These are phyloP conservation scores for Microcos paniculata DNA, from an alignment of 345 rosid species.

Conservation along the genomic window DNA sequence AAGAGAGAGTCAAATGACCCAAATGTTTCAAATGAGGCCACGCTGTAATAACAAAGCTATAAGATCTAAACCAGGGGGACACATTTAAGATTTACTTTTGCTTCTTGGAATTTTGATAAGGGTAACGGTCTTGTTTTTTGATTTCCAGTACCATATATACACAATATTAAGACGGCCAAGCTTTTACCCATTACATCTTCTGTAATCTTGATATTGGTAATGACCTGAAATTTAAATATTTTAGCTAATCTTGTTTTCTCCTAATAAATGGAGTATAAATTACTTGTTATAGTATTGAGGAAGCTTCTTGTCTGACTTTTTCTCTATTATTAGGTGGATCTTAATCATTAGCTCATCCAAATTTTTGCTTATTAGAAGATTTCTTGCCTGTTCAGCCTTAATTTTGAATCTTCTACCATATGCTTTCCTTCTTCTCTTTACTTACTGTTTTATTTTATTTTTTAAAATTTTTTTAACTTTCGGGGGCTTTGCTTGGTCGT, in stretches of 20 bases:
- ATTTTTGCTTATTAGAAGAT: not conserved
- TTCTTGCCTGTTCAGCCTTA: conserved; percentile 1
- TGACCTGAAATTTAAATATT: not conserved
- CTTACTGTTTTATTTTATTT: not conserved
- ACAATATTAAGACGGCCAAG: not conserved
- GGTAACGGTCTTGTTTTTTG: not conserved
- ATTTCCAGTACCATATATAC: not conserved
- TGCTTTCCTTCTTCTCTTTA: not conserved
- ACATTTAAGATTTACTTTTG: not conserved
- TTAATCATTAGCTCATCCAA: conserved; percentile 16
- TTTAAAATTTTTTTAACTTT: too few species aligned
- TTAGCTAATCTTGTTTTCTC: too few species aligned
- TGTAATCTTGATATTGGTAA: not conserved
- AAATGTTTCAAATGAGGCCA: conserved; percentile 3
- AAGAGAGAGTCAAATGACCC: not conserved
- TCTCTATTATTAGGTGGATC: not conserved
- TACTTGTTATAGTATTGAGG: not conserved
- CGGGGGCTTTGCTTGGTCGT: not conserved
- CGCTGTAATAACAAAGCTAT: not conserved
- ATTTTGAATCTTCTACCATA: not conserved
- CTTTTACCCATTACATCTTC: not conserved
- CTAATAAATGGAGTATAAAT: too few species aligned
- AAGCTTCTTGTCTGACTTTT: not conserved
- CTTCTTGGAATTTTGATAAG: not conserved
- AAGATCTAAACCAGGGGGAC: not conserved